Conservation (phyloP, 2,329 filamentous ascomycete species). For the Cercospora sojina region DNA sequence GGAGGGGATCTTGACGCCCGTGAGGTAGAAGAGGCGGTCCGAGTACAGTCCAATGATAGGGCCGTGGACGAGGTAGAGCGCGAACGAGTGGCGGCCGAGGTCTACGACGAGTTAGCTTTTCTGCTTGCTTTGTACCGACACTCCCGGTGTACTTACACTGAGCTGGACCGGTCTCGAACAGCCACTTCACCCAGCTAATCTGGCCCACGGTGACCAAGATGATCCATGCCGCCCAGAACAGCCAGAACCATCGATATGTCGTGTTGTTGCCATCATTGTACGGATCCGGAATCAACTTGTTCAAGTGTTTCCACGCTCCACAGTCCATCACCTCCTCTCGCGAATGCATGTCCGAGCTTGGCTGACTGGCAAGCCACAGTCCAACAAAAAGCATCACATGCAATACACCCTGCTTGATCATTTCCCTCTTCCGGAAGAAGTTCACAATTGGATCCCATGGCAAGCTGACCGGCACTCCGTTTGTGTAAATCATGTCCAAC, state of each 20-base stretch:
- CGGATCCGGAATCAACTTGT: conserved; percentile 25
- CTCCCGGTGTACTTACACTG: conserved; percentile 23
- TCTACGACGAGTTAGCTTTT: conserved; percentile 34
- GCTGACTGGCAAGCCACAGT: conserved; percentile 29
- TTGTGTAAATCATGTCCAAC: conserved; percentile 54
- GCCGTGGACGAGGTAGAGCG: conserved; percentile 64
- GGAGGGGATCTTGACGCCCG: conserved; percentile 28
- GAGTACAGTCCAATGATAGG: conserved; percentile 59
- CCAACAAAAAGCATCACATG: conserved; percentile 26
- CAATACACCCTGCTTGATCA: conserved; percentile 18
- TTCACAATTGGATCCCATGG: conserved; percentile 24
- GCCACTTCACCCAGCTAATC: conserved; percentile 27
- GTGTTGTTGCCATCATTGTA: conserved; percentile 27
- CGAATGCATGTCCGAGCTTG: conserved; percentile 24
- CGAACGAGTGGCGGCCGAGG: conserved; percentile 61
- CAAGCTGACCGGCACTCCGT: conserved; percentile 17
- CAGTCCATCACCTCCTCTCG: conserved; percentile 26
- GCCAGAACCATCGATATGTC: conserved; percentile 41
- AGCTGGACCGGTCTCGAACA: conserved; percentile 28
- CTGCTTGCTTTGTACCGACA: not conserved
- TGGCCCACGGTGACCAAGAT: conserved; percentile 27
- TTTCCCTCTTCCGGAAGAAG: conserved; percentile 18
- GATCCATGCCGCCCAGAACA: conserved; percentile 57
- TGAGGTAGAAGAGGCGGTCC: conserved; percentile 43
- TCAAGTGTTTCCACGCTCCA: conserved; percentile 27